A percentile compares a stretch with the other conserved stretches of the same genome.
These are phyloP conservation scores for Acanthamoeba sp. DNA, from an alignment of 208 protist species.

Conservation along the genomic window DNA sequence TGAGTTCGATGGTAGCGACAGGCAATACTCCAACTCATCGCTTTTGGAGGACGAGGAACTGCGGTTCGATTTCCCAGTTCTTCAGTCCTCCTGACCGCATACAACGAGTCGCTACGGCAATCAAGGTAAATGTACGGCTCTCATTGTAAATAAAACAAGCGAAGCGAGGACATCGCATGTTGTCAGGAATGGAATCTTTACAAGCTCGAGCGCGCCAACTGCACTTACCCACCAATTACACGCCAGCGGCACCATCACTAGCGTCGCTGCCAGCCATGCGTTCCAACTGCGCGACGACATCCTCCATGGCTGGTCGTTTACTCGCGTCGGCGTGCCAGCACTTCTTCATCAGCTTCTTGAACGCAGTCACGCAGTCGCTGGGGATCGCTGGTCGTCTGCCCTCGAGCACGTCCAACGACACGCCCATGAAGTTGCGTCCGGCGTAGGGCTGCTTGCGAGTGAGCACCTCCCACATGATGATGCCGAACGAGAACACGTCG, in stretches of 20 bases:
- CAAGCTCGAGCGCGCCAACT: too few relatives aligned
- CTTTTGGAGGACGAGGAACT: too few relatives aligned
- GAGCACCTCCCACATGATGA: slow-evolving; percentile 55
- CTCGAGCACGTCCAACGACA: slow-evolving; percentile 37
- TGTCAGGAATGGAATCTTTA: too few relatives aligned
- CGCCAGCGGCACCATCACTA: background rate
- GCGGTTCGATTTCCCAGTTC: too few relatives aligned
- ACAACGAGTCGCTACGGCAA: too few relatives aligned
- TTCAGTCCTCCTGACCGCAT: too few relatives aligned
- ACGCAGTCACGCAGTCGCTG: background rate
- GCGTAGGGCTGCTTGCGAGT: slow-evolving; percentile 34
- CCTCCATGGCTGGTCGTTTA: background rate
- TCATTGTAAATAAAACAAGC: too few relatives aligned
- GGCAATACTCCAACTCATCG: too few relatives aligned
- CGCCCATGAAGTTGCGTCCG: slow-evolving; percentile 45
- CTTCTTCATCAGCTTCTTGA: slow-evolving; percentile 47
- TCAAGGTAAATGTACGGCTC: too few relatives aligned
- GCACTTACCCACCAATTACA: too few relatives aligned
- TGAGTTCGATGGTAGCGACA: too few relatives aligned
- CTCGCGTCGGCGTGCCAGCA: slow-evolving; percentile 18
- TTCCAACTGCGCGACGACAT: background rate
- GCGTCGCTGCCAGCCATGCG: background rate
- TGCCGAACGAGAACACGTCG: slow-evolving; percentile 49
- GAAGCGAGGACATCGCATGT: too few relatives aligned
- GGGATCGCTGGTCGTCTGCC: slow-evolving; percentile 2